These are phyloP conservation scores for Pestalotiopsis sp. DNA, from an alignment of 2,329 filamentous ascomycete species.

Conservation along the genomic window DNA sequence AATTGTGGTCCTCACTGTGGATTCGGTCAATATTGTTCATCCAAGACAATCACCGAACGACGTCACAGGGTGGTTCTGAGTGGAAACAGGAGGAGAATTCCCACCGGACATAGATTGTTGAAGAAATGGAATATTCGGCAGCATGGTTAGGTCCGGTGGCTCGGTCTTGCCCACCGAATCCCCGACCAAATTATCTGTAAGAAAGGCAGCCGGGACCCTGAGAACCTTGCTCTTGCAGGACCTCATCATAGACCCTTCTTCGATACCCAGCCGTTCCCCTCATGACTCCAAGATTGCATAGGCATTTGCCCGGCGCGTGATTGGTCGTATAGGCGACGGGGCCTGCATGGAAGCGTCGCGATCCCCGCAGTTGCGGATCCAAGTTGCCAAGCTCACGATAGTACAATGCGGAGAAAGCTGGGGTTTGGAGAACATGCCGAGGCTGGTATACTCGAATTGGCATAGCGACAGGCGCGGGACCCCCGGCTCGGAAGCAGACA, in stretches of 20 bases:
- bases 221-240: too few relatives aligned
- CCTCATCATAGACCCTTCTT: too few relatives aligned
- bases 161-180: background rate
- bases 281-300: background rate
- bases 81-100: background rate
- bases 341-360: background rate
- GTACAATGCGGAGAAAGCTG: conserved; percentile 8
- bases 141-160: background rate
- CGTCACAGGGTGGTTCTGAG: background rate
- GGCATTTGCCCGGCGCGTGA: background rate
- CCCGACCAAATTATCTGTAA: background rate
- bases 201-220: too few relatives aligned
- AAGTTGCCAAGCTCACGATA: background rate
- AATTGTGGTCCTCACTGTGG: background rate
- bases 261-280: background rate
- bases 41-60: background rate
- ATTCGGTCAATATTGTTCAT: background rate
- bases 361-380: background rate
- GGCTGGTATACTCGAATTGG: conserved; percentile 1
- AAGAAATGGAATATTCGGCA: background rate
- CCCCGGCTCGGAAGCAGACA: background rate
- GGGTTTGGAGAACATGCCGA: conserved; percentile 8
- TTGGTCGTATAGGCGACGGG: conserved; percentile 2
- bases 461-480: background rate
- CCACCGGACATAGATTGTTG: background rate